Percentiles rank a stretch among this genome's conserved stretches.
These are phyloP conservation scores for Talaromyces atroroseus DNA, from an alignment of 2,329 filamentous ascomycete species.

Conservation along the genomic window DNA sequence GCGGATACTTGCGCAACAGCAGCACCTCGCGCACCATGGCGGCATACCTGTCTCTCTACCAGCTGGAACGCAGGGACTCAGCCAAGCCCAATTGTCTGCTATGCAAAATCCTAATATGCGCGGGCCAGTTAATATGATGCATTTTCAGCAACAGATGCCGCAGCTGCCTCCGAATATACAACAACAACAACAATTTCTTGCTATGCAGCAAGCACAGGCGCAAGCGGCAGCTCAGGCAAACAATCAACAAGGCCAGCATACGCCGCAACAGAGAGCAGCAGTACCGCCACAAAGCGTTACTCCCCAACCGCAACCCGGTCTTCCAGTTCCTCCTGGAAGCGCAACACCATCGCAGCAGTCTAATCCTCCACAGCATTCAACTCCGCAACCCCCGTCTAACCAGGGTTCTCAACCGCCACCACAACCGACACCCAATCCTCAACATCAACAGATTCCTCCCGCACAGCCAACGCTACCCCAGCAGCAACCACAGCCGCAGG, in stretches of 20 bases:
- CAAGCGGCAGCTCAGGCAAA: slow-evolving; percentile 21
- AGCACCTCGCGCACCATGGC: slow-evolving; percentile 20
- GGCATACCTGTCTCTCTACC: slow-evolving; percentile 37
- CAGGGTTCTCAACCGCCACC: slow-evolving; percentile 31
- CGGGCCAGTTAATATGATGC: slow-evolving; percentile 32
- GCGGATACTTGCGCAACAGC: slow-evolving; percentile 27
- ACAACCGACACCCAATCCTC: slow-evolving; percentile 36
- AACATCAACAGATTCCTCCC: slow-evolving; percentile 33
- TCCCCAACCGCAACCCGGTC: slow-evolving; percentile 40
- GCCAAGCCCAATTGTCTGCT: slow-evolving; percentile 38
- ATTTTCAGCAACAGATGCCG: slow-evolving; percentile 38
- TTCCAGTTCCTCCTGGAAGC: slow-evolving; percentile 33
- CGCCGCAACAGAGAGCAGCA: slow-evolving; percentile 37
- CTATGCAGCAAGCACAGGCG: slow-evolving; percentile 23
- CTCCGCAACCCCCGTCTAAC: slow-evolving; percentile 29
- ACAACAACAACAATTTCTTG: slow-evolving; percentile 37
- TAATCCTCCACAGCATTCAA: slow-evolving; percentile 29
- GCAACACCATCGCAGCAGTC: slow-evolving; percentile 32
- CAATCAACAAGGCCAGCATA: slow-evolving; percentile 34
- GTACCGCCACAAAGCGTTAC: slow-evolving; percentile 39
- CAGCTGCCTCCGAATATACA: slow-evolving; percentile 40
- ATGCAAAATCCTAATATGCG: slow-evolving; percentile 40
- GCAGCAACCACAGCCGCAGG: slow-evolving; percentile 24
- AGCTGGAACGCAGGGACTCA: slow-evolving; percentile 37
- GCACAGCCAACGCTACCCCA: slow-evolving; percentile 25